Conservation (phyloP, 2,329 filamentous ascomycete species). For the Phialemoniopsis sp. region DNA sequence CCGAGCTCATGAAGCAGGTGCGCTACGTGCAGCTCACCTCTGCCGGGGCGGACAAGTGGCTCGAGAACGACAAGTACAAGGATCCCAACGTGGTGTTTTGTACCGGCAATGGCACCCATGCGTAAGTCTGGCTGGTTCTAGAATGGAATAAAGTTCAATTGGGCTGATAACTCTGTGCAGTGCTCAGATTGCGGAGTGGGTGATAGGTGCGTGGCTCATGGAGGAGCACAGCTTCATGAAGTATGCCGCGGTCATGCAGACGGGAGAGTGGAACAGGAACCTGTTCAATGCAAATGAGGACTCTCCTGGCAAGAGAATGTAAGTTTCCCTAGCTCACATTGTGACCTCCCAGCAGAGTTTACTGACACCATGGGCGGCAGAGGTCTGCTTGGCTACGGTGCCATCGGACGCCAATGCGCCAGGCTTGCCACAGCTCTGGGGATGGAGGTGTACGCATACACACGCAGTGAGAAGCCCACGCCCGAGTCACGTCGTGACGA, state of each 20-base stretch:
- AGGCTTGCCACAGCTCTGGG: slow-evolving; percentile 53
- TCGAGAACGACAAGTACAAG: slow-evolving; percentile 24
- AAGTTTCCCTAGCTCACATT: slow-evolving; percentile 7
- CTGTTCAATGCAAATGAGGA: slow-evolving; percentile 13
- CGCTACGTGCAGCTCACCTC: slow-evolving; percentile 40
- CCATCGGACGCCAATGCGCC: slow-evolving; percentile 38
- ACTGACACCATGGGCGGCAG: slow-evolving; percentile 9
- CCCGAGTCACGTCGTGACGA: slow-evolving; percentile 53
- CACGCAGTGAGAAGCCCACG: slow-evolving; percentile 46
- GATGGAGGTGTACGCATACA: slow-evolving; percentile 66
- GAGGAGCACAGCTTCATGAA: slow-evolving; percentile 9
- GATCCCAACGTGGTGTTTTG: slow-evolving; percentile 30
- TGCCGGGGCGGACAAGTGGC: slow-evolving; percentile 38
- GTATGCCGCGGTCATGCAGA: slow-evolving; percentile 5
- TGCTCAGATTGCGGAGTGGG: slow-evolving; percentile 25
- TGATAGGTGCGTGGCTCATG: slow-evolving; percentile 20
- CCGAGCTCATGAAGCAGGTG: slow-evolving; percentile 24
- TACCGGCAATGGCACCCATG: slow-evolving; percentile 34
- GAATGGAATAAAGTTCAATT: no score
- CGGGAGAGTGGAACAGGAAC: slow-evolving; percentile 8
- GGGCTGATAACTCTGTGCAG: slow-evolving; percentile 8
- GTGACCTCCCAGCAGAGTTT: no score
- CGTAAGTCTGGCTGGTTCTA: no score
- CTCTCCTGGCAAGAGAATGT: slow-evolving; percentile 28
- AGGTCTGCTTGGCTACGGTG: slow-evolving; percentile 38